Evolutionary conservation across 345 rosid genomes (phyloP).

Genomic region (Microthlaspi erraticum): DNA sequence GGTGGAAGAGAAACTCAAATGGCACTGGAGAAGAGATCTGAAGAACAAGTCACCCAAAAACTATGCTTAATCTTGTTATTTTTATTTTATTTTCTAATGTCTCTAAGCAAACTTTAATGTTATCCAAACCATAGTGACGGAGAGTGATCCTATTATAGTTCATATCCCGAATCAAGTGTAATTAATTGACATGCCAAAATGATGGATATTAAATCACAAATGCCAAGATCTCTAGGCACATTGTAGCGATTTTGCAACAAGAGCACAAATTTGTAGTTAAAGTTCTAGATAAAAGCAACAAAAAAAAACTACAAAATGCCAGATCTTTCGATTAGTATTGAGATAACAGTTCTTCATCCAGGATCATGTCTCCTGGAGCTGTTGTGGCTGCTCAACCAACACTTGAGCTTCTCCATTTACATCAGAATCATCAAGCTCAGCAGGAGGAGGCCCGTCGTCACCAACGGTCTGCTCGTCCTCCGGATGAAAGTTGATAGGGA

Average conservation of each 20-base stretch:
- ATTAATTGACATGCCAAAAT: too few relatives aligned
- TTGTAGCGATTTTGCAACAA: background rate
- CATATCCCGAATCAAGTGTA: too few relatives aligned
- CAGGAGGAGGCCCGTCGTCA: constrained; percentile 68
- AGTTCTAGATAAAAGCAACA: constrained; percentile 5
- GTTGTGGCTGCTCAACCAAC: constrained; percentile 13
- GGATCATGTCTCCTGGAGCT: constrained; percentile 25
- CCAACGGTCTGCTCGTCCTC: constrained; percentile 63
- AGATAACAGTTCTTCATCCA: constrained; percentile 1
- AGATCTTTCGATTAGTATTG: background rate
- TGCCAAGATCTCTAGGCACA: background rate
- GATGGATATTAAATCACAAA: too few relatives aligned
- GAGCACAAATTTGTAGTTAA: background rate
- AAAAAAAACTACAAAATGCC: background rate
- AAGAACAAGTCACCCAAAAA: too few relatives aligned
- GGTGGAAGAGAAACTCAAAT: too few relatives aligned
- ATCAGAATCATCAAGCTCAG: constrained; percentile 22
- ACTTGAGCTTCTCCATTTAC: constrained; percentile 26
- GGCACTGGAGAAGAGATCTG: too few relatives aligned
- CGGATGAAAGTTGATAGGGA: constrained; percentile 92
- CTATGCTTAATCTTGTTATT: background rate
- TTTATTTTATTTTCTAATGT: too few relatives aligned
- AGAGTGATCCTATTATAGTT: too few relatives aligned
- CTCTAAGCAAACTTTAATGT: too few relatives aligned
- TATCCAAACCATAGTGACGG: too few relatives aligned